Evolutionary conservation across 306 rosid species (phyloP), one percentile per base, ranked within the genome.

Genomic region (Carpinus fangiana): DNA sequence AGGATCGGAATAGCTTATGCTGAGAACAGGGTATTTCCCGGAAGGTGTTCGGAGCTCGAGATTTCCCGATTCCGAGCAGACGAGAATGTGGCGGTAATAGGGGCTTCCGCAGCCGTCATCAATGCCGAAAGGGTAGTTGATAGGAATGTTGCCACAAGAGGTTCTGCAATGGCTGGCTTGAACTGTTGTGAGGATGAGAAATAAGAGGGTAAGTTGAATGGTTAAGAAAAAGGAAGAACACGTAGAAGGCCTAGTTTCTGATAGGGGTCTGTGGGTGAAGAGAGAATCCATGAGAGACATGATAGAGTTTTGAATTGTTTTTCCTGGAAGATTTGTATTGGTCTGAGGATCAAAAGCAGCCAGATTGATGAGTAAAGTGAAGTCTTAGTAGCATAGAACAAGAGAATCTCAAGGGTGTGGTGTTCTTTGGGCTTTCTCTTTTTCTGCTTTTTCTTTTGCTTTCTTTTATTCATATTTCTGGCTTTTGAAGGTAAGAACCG

Each of bases 21-120:
- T 81, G n/a, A 83, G 87, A 57, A 95, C 96, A 8, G 88, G 86
- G 80, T 90, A 95, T 73, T 81, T 87, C 2, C 98, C 97, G 0
- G 98, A 89, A 34, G 98, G 93, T 53, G 98, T 92, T 78, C 93
- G 84, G 64, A 95, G 96, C 55, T 91, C 90, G 16, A 95, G 97
- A 17, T 80, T 83, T 20, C 74, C 79, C 0, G 89, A 43, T 4
- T 81, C 77, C 1, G 98, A 83, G 87, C 98, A 95, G n/a, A 56
- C 59, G 0, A 95, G 84, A 28, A 90, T 85, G 93, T 86, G 89
- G 7, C 91, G 64, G 84, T 90, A 95, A 72, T 92, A 90, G 1
- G 96, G 90, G 84, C 97, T 95, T 76, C 98, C 98, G 48, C 98
- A 95, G 0, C 98, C 98, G 59, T 92, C 97, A 51, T 91, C 98